Conservation (phyloP, 129 eudicot genomes). For the Centella asiatica region DNA sequence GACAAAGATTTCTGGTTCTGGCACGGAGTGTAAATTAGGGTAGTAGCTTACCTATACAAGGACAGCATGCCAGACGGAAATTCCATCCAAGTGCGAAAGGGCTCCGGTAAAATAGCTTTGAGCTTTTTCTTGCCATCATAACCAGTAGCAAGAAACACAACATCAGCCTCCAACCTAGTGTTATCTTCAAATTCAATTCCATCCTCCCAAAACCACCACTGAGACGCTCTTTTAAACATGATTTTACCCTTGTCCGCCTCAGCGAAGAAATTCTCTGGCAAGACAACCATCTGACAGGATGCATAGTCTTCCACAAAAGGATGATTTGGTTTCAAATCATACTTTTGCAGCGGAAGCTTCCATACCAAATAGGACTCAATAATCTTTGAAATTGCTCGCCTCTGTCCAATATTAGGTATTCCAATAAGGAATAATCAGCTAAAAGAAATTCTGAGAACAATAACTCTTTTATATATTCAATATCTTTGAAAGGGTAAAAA, state of each 20-base stretch:
- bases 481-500: not conserved
- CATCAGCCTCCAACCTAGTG: conserved; percentile 74
- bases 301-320: conserved; percentile 95
- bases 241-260: conserved; percentile 84
- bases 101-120: conserved; percentile 50
- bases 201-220: conserved; percentile 84
- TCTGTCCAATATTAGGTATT: conserved; percentile 28
- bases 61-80: conserved; percentile 71
- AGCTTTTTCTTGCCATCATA: conserved; percentile 80
- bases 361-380: conserved; percentile 76
- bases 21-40: too few relatives aligned
- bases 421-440: not conserved
- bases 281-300: conserved; percentile 85
- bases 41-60: conserved; percentile 50
- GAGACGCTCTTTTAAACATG: conserved; percentile 44
- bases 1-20: not conserved
- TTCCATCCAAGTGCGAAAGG: conserved; percentile 53
- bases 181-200: conserved; percentile 78
- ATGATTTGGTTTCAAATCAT: conserved; percentile 83
- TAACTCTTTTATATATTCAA: not conserved
- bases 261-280: conserved; percentile 71
- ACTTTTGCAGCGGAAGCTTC: conserved; percentile 80
- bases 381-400: conserved; percentile 49
- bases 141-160: conserved; percentile 80
- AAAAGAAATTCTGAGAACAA: too few relatives aligned